Base-by-base conservation (phyloP, 2,329 filamentous ascomycete species). In the Elsinoe fawcettii region DNA sequence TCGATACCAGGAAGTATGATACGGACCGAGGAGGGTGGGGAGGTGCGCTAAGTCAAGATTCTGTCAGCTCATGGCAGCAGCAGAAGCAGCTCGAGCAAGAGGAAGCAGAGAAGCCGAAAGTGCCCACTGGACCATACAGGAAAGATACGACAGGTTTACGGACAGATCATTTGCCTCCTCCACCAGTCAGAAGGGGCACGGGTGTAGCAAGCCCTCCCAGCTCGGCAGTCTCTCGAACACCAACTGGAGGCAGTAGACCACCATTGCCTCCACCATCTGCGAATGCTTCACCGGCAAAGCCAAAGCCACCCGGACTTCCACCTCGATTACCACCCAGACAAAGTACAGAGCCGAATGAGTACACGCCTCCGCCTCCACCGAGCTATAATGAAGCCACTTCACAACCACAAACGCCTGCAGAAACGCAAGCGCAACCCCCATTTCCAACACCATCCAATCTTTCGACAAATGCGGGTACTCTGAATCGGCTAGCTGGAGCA, bases 291-390 rank as follows among this genome's bases (percentile, higher is more conserved):
- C 65, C 69, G 8, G 34, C 59, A 11, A 16, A 59, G 58, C 44
- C 70, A 30, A 74, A 69, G 11, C 80, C 78, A 57, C 83, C 83
- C 0, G 75, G 73, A 2, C 70, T 85, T 18, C 84, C 86, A 9
- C 88, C 89, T 9, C 78, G 85, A 57, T 75, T 93, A 7, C 89
- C 89, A 11, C 85, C 88, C 1, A 80, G 88, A 56, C 75, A 84
- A 49, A 82, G 80, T 55, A 77, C 80, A 9, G 75, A 77, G 59
- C 69, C 74, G 16, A 68, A 74, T 60, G 69, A 73, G 68, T 69
- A 74, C 46, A 67, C 76, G 12, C 73, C 73, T 3, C 62, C 71
- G 5, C 74, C 75, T 30, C 76, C 76, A 18, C 76, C 76, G 1
- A 67, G 72, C 46, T 81, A 82, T 66, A 70, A 75, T 60, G 69